Evolutionary conservation across 345 rosid species (phyloP).

Genomic region (Lepidium aucheri): DNA sequence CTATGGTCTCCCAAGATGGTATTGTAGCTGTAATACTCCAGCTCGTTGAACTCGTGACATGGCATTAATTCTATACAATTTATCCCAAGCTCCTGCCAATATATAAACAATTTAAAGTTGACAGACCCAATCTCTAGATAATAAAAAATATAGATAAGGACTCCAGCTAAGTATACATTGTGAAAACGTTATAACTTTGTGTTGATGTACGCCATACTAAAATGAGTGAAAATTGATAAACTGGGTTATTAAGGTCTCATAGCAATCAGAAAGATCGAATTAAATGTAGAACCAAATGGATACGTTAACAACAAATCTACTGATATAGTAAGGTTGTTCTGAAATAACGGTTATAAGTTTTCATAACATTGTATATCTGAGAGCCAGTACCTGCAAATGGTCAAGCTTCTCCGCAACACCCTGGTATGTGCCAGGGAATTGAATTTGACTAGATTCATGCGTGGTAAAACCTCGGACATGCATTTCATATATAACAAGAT

Average conservation of each 20-base stretch:
- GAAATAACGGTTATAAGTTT: background rate
- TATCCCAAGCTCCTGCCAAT: constrained; percentile 85
- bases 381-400: constrained; percentile 65
- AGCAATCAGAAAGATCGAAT: background rate
- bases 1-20: constrained; percentile 66
- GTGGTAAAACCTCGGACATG: constrained; percentile 88
- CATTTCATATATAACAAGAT: constrained; percentile 87
- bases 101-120: constrained; percentile 7
- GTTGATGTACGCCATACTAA: background rate
- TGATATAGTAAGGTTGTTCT: background rate
- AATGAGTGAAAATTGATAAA: background rate
- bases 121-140: background rate
- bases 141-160: background rate
- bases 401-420: constrained; percentile 90
- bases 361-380: background rate
- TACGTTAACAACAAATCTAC: background rate
- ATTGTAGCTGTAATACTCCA: constrained; percentile 87
- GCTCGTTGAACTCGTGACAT: constrained; percentile 94
- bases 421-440: constrained; percentile 76
- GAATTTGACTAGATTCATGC: constrained; percentile 69
- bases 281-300: background rate
- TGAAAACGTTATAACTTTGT: background rate
- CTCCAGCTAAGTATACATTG: background rate
- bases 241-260: background rate
- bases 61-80: constrained; percentile 98